These are phyloP conservation scores for Talaromyces sp. DNA, from an alignment of 2,329 filamentous ascomycete species.

Conservation along the genomic window DNA sequence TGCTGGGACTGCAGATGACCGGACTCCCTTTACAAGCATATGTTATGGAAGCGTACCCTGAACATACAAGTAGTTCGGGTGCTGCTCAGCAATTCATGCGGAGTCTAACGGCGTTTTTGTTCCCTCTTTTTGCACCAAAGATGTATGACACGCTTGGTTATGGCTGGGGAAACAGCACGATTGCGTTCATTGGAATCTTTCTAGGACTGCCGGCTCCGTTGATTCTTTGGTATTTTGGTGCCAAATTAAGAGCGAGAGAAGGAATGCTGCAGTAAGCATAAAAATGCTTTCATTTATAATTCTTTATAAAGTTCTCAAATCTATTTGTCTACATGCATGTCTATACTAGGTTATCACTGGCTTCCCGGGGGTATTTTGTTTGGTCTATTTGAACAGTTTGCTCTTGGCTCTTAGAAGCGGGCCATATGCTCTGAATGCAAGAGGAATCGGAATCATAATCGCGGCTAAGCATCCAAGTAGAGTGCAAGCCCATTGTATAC, in stretches of 20 bases:
- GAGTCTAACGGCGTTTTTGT: constrained; percentile 52
- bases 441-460: constrained; percentile 36
- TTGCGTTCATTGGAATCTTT: constrained; percentile 34
- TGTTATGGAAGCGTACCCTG: constrained; percentile 45
- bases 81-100: constrained; percentile 51
- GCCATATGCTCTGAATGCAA: constrained; percentile 30
- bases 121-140: constrained; percentile 53
- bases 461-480: constrained; percentile 36
- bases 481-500: constrained; percentile 39
- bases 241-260: constrained; percentile 33
- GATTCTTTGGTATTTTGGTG: constrained; percentile 51
- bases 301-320: too few relatives aligned
- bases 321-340: too few relatives aligned
- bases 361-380: too few relatives aligned
- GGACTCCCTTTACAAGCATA: constrained; percentile 28
- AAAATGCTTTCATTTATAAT: neutral
- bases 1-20: constrained; percentile 36
- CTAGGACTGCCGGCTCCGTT: constrained; percentile 47
- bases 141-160: constrained; percentile 43
- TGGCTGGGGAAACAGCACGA: constrained; percentile 49
- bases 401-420: constrained; percentile 27
- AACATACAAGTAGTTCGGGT: constrained; percentile 52
- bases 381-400: constrained; percentile 9
- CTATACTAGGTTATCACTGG: too few relatives aligned
- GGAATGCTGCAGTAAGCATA: neutral